Evolutionary conservation across 345 rosid species (phyloP).

Genomic region (Mallotus nudiflorus): DNA sequence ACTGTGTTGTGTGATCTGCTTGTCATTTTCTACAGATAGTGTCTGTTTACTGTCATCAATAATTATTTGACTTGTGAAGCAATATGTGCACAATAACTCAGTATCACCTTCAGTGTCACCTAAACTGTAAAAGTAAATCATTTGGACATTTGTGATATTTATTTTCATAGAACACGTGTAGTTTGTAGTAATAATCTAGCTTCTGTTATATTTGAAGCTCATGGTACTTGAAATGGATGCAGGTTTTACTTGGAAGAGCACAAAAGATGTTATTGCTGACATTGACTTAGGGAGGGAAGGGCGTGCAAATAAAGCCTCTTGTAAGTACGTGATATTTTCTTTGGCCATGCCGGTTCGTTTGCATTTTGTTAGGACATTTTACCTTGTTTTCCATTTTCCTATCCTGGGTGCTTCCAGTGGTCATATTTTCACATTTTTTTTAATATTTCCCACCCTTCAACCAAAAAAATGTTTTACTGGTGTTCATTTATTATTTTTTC

Average conservation of each 20-base stretch:
- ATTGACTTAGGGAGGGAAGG: constrained; percentile 75
- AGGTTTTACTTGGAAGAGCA: constrained; percentile 84
- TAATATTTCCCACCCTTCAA: too few species aligned
- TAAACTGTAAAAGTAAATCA: not conserved
- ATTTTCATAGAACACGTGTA: not conserved
- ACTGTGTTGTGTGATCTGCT: not conserved
- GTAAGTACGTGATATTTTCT: constrained; percentile 63
- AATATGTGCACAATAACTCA: not conserved
- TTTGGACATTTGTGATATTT: not conserved
- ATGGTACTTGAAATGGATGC: constrained; percentile 12
- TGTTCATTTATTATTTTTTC: not conserved
- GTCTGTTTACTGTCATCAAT: not conserved
- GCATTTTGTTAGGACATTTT: not conserved
- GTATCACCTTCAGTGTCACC: too few species aligned
- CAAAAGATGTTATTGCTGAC: constrained; percentile 65
- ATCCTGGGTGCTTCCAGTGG: not conserved
- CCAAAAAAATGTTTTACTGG: not conserved
- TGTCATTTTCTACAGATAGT: not conserved
- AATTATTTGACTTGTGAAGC: too few species aligned
- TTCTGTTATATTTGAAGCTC: not conserved
- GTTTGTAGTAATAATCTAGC: not conserved
- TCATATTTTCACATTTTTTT: not conserved
- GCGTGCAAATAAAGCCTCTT: constrained; percentile 61
- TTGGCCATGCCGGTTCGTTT: not conserved
- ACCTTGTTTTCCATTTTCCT: not conserved